Evolutionary conservation across 2,329 filamentous ascomycete species (phyloP).

Genomic region (Sarocladium brachiariae): DNA sequence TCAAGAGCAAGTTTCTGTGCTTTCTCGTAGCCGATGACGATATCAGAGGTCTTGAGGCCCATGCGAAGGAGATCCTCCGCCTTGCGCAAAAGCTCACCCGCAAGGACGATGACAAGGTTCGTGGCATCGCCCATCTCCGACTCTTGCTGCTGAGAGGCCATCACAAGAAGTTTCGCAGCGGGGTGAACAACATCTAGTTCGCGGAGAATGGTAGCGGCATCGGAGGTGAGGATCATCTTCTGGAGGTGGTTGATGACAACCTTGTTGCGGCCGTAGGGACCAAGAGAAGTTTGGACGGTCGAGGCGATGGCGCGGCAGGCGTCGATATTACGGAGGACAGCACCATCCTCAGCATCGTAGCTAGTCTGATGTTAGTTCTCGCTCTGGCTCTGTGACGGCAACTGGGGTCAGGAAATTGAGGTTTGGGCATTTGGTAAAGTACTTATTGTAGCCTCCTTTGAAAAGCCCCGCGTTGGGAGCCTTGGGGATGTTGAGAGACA

Average conservation of each 20-base stretch:
- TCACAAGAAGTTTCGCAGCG: conserved; percentile 93
- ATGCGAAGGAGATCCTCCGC: conserved; percentile 93
- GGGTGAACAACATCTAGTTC: conserved; percentile 98
- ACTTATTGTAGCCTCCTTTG: conserved; percentile 96
- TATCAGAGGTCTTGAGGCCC: conserved; percentile 97
- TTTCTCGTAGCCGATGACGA: conserved; percentile 91
- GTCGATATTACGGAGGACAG: conserved; percentile 96
- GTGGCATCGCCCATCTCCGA: conserved; percentile 98
- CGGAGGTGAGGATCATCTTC: conserved; percentile 98
- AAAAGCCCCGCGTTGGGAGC: conserved; percentile 91
- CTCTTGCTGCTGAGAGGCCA: conserved; percentile 98
- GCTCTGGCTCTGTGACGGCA: neutral
- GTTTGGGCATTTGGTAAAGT: conserved; percentile 34
- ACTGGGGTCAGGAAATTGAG: conserved; percentile 15
- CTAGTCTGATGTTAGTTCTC: conserved; percentile 26
- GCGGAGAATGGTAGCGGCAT: conserved; percentile 92
- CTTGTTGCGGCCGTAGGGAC: conserved; percentile 97
- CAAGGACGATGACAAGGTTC: conserved; percentile 92
- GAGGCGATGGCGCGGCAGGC: conserved; percentile 93
- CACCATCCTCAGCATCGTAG: conserved; percentile 98
- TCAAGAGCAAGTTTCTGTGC: conserved; percentile 84
- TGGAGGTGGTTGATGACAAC: conserved; percentile 99
- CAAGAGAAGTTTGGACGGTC: conserved; percentile 94
- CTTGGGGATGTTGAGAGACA: conserved; percentile 95
- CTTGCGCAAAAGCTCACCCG: conserved; percentile 92